phyloP scores from a whole-genome alignment of 345 rosid species.

The Eutrema heterophyllum region DNA sequence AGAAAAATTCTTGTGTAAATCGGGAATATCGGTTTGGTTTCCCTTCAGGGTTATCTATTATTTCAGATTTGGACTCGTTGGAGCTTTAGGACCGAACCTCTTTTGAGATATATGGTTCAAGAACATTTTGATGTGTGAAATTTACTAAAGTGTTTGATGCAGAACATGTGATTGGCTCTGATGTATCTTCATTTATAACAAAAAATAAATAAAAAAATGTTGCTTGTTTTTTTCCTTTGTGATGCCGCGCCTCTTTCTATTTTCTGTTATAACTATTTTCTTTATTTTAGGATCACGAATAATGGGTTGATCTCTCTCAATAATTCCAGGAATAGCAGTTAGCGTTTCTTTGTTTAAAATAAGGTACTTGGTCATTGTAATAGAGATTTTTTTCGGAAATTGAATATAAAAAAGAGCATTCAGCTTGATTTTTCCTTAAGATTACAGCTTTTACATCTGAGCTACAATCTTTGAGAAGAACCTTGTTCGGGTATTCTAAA shows the following conservation, averaged over 20 bases:
- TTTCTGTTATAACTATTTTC: no score
- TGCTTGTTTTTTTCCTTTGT: neutral
- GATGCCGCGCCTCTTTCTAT: no score
- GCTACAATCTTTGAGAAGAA: neutral
- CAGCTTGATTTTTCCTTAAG: no score
- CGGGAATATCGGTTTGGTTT: constrained; percentile 18
- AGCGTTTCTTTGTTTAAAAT: no score
- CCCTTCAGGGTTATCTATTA: neutral
- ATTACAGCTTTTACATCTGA: neutral
- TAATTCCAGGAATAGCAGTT: no score
- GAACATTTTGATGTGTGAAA: neutral
- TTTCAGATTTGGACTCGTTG: constrained; percentile 5
- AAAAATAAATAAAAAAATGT: neutral
- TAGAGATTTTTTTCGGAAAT: no score
- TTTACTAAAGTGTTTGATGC: neutral
- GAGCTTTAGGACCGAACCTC: neutral
- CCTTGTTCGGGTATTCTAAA: neutral
- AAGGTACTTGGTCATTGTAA: no score
- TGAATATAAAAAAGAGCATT: no score
- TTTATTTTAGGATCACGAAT: no score
- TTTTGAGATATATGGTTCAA: constrained; percentile 14
- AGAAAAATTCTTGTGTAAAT: constrained; percentile 5
- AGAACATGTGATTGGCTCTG: constrained; percentile 9
- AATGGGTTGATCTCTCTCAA: no score
- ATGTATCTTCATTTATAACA: neutral